A percentile compares a stretch with the other conserved stretches of the same genome.
These are phyloP conservation scores for Yamadazyma spencermartinsiae DNA, from an alignment of 1,139 yeast genomes.

Conservation along the genomic window DNA sequence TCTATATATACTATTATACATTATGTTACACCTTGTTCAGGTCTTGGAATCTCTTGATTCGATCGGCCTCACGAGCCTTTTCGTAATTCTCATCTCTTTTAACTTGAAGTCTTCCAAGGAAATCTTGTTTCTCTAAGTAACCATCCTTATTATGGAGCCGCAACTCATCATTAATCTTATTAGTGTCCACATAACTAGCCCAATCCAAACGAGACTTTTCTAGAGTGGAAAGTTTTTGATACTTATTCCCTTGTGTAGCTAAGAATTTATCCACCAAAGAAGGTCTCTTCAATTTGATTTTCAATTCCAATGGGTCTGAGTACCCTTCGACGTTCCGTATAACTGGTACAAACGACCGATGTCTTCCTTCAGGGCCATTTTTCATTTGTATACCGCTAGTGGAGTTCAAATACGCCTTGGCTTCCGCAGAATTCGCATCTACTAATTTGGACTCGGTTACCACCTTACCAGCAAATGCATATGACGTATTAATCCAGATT, in stretches of 20 bases:
- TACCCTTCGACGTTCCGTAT: slow-evolving; percentile 38
- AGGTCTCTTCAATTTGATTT: slow-evolving; percentile 60
- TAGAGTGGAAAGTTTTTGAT: slow-evolving; percentile 78
- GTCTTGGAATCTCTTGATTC: slow-evolving; percentile 30
- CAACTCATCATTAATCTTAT: slow-evolving; percentile 82
- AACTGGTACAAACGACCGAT: slow-evolving; percentile 36
- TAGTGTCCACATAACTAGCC: slow-evolving; percentile 90
- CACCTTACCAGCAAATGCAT: slow-evolving; percentile 87
- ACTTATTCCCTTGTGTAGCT: slow-evolving; percentile 31
- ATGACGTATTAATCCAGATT: slow-evolving; percentile 72
- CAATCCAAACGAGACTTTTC: slow-evolving; percentile 94
- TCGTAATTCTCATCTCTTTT: slow-evolving; percentile 65
- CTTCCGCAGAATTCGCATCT: slow-evolving; percentile 78
- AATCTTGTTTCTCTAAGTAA: slow-evolving; percentile 87
- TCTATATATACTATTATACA: neutral
- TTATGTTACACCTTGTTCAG: slow-evolving; percentile 9
- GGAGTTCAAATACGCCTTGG: slow-evolving; percentile 72
- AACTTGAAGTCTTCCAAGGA: slow-evolving; percentile 72
- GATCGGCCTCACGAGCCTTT: slow-evolving; percentile 50
- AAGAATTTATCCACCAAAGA: slow-evolving; percentile 68
- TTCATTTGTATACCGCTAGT: slow-evolving; percentile 21
- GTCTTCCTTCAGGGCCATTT: slow-evolving; percentile 10
- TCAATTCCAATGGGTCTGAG: slow-evolving; percentile 31
- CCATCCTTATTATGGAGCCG: slow-evolving; percentile 78
- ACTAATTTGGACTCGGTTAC: slow-evolving; percentile 78